phyloP scores from a whole-genome alignment of 495 filamentous ascomycete species.

The Neurospora sp. region DNA sequence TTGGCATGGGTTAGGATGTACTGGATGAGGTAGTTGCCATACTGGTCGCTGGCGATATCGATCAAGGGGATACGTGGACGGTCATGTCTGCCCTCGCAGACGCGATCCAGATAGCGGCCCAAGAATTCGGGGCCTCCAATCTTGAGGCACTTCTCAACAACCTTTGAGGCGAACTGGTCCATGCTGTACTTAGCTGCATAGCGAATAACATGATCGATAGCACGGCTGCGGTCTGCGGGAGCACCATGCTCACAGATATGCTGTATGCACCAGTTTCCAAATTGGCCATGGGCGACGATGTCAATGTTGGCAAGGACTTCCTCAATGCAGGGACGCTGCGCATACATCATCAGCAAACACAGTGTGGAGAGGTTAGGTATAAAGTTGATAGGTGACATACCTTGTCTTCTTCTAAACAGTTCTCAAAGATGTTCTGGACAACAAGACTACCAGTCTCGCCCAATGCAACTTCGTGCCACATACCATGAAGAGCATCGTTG shows the following conservation, averaged over 20 bases:
- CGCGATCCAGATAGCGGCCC: slow-evolving; percentile 81
- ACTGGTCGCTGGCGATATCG: slow-evolving; percentile 97
- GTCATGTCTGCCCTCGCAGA: slow-evolving; percentile 83
- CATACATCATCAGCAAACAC: slow-evolving; percentile 24
- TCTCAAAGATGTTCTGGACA: slow-evolving; percentile 99
- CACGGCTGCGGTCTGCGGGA: slow-evolving; percentile 81
- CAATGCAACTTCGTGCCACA: slow-evolving; percentile 98
- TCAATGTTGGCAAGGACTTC: slow-evolving; percentile 91
- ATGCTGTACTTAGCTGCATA: slow-evolving; percentile 95
- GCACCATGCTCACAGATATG: slow-evolving; percentile 97
- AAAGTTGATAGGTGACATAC: slow-evolving; percentile 31
- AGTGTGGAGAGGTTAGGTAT: neutral
- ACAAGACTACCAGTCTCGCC: slow-evolving; percentile 96
- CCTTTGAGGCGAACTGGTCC: slow-evolving; percentile 98
- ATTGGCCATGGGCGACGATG: slow-evolving; percentile 94
- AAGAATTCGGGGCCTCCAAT: slow-evolving; percentile 89
- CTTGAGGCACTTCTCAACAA: slow-evolving; percentile 98
- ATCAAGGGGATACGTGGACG: slow-evolving; percentile 94
- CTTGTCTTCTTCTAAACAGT: slow-evolving; percentile 98
- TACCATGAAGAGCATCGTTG: slow-evolving; percentile 87
- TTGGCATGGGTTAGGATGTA: slow-evolving; percentile 86
- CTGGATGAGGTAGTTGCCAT: slow-evolving; percentile 96
- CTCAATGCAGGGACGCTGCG: slow-evolving; percentile 86
- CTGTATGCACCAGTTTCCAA: slow-evolving; percentile 99
- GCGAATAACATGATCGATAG: slow-evolving; percentile 87